phyloP scores from a whole-genome alignment of 1,284 basidiomycete genomes.

The Neolentinus lepideus region DNA sequence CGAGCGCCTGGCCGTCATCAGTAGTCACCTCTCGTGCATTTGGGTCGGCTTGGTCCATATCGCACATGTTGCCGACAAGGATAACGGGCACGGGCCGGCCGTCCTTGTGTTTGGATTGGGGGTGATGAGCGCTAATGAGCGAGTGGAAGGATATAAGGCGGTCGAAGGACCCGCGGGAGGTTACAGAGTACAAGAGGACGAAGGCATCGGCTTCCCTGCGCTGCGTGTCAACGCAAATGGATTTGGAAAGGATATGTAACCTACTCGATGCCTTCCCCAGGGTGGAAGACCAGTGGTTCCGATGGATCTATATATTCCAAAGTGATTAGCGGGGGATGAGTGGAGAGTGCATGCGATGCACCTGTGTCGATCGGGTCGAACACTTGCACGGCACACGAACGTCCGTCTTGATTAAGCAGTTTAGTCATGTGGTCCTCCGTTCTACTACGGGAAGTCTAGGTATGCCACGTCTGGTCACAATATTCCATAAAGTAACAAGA shows the following conservation, averaged over 20 bases:
- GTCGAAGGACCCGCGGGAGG: neutral
- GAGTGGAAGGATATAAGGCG: neutral
- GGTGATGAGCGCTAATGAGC: neutral
- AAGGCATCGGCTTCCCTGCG: neutral
- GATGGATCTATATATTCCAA: neutral
- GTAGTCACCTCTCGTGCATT: neutral
- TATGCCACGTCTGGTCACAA: too few species aligned
- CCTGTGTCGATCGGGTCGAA: neutral
- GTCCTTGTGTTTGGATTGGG: neutral
- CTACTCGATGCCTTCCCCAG: neutral
- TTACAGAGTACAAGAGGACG: neutral
- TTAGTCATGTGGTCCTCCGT: too few species aligned
- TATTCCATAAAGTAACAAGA: neutral
- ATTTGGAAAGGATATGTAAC: neutral
- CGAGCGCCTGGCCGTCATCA: neutral
- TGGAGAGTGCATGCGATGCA: neutral
- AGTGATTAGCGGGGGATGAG: neutral
- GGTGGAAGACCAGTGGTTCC: neutral
- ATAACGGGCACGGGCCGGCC: too few species aligned
- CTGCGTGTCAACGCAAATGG: neutral
- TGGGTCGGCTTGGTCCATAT: neutral
- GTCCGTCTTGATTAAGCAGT: neutral
- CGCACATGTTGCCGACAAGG: neutral
- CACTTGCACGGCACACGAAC: neutral
- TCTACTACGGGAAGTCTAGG: too few species aligned